Evolutionary conservation across 2,329 filamentous ascomycete genomes (phyloP).

Genomic region (Zymoseptoria brevis): DNA sequence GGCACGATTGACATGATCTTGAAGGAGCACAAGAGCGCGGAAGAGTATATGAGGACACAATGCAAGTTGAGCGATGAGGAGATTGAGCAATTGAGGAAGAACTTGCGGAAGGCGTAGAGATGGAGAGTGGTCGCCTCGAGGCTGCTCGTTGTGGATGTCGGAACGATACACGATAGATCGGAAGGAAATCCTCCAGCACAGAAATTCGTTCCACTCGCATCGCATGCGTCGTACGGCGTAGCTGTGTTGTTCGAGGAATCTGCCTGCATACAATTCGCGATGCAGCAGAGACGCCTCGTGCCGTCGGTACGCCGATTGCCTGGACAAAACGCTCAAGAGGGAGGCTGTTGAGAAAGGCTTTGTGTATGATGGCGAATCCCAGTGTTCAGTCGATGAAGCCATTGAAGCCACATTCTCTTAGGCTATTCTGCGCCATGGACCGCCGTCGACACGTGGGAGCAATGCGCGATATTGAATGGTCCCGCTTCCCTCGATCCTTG

Average conservation of each 20-base stretch:
- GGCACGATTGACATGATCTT: slow-evolving; percentile 48
- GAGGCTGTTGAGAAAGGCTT: background rate
- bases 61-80: slow-evolving; percentile 52
- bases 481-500: background rate
- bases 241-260: background rate
- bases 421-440: background rate
- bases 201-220: background rate
- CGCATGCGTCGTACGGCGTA: background rate
- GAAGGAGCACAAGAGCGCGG: slow-evolving; percentile 53
- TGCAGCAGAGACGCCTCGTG: no score
- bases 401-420: background rate
- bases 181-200: background rate
- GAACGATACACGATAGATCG: background rate
- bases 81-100: slow-evolving; percentile 46
- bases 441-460: background rate
- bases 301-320: no score
- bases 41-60: slow-evolving; percentile 53
- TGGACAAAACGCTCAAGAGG: background rate
- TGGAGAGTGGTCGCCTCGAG: background rate
- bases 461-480: background rate
- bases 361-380: background rate
- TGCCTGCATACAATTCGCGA: no score
- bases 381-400: background rate
- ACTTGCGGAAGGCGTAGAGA: slow-evolving; percentile 29
- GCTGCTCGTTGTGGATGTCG: background rate